Evolutionary conservation across 352 stramenopile genomes (phyloP), one percentile per base, ranked within the genome.

Genomic region (Pythium biforme): DNA sequence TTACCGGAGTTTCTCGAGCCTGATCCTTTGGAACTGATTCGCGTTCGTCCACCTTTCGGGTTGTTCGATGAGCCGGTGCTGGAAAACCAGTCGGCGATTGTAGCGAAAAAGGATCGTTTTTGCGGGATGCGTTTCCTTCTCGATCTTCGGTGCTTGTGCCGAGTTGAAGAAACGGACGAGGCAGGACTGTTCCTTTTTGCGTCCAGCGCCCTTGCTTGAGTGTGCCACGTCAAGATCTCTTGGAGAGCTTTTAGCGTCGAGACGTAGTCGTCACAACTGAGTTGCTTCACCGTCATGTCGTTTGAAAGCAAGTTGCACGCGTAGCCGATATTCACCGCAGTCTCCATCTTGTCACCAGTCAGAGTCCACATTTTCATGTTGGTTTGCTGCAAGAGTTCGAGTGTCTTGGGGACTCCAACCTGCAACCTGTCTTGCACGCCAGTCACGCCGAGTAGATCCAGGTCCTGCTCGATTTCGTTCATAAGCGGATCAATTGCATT

Each of bases 311-410:
- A 59, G 19, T 88, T 85, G 55, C 85, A 96, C 17, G 90, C 87
- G 55, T 97, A 97, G n/a, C 87, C 94, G 69, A 98, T 98, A 59
- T 98, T 98, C 46, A 98, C 90, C 22, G 94, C 94, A 17, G 94
- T 98, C 70, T 98, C 94, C 67, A 94, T 83, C 73, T 98, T 98
- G 74, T 98, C 94, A 19, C 93, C 93, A 3, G 94, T 98, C 25
- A 98, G 81, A 25, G 97, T 96, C 90, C 92, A 98, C n/a, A 98
- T 68, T 57, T 97, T 96, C 52, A 98, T 97, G 31, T 92, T 91
- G 3, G 91, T 94, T 51, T 92, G 68, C 52, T 91, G 81, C 11
- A 98, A 64, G 33, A 90, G 60, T 63, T 80, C 62, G 22, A 98
- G 90, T 23, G 89, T 94, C 56, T 85, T 81, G 14, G 91, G 89